Conservation (phyloP, 129 eudicot genomes). For the Tagetes patula region DNA sequence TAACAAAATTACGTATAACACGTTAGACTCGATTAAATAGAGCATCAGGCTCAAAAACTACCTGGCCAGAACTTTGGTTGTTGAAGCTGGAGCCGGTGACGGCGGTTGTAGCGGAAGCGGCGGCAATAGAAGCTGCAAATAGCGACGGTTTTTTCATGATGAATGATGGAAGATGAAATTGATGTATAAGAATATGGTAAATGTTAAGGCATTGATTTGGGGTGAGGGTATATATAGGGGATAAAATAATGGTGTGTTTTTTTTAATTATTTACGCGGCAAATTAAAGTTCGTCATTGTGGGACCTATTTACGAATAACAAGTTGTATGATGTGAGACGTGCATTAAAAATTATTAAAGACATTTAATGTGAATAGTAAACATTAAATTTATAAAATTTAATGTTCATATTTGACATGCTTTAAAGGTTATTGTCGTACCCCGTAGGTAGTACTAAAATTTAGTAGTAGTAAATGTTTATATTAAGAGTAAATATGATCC, state of each 20-base stretch:
- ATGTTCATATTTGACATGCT: too few species aligned
- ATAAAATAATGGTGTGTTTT: slow-evolving; percentile 9
- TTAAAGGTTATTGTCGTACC: too few species aligned
- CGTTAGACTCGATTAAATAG: neutral
- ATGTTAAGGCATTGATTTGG: neutral
- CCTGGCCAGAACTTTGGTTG: slow-evolving; percentile 26
- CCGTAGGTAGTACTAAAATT: too few species aligned
- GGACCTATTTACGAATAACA: neutral
- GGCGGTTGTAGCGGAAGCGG: slow-evolving; percentile 35
- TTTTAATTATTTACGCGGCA: slow-evolving; percentile 38
- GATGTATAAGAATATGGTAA: slow-evolving; percentile 1
- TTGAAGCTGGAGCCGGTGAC: slow-evolving; percentile 7
- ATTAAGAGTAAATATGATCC: too few species aligned
- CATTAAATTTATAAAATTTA: too few species aligned
- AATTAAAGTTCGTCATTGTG: slow-evolving; percentile 26
- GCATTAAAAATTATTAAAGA: too few species aligned
- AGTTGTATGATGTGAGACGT: neutral
- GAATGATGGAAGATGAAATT: neutral
- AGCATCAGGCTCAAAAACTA: neutral
- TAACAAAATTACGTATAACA: too few species aligned
- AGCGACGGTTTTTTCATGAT: slow-evolving; percentile 34
- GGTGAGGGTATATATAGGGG: slow-evolving; percentile 6
- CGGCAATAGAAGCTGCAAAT: slow-evolving; percentile 37
- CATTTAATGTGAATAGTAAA: too few species aligned
- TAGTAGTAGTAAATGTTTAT: too few species aligned